Evolutionary conservation across 176 grass and related monocot species (phyloP).

Genomic region (Cenchrus fungigraminus): DNA sequence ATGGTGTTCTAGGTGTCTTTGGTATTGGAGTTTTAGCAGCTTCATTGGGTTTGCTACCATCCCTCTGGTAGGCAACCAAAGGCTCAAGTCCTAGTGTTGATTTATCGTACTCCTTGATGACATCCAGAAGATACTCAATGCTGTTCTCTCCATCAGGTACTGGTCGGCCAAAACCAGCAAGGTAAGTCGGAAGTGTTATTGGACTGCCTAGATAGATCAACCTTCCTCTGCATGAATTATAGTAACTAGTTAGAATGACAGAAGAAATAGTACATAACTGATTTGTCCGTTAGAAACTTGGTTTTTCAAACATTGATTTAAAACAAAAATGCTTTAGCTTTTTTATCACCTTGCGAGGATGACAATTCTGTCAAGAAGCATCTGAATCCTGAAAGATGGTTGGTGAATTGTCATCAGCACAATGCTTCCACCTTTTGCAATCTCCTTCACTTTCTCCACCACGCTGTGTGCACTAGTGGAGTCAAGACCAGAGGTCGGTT

Average conservation of each 20-base stretch:
- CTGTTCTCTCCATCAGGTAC: slow-evolving; percentile 76
- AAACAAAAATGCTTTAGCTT: neutral
- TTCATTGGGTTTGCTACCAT: slow-evolving; percentile 54
- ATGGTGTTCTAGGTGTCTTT: slow-evolving; percentile 54
- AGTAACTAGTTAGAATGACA: slow-evolving; percentile 26
- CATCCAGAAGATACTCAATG: slow-evolving; percentile 76
- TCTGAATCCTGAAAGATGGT: slow-evolving; percentile 88
- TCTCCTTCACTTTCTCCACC: slow-evolving; percentile 75
- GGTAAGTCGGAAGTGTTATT: slow-evolving; percentile 49
- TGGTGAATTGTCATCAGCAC: slow-evolving; percentile 95
- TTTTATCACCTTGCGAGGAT: slow-evolving; percentile 67
- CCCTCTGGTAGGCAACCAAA: slow-evolving; percentile 68
- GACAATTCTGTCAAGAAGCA: slow-evolving; percentile 74
- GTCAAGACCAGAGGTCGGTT: slow-evolving; percentile 80
- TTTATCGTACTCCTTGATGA: slow-evolving; percentile 79
- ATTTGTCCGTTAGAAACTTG: slow-evolving; percentile 1
- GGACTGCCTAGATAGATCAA: slow-evolving; percentile 66
- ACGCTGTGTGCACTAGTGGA: slow-evolving; percentile 73
- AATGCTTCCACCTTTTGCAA: slow-evolving; percentile 69
- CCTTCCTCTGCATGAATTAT: slow-evolving; percentile 51
- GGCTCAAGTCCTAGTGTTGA: slow-evolving; percentile 66
- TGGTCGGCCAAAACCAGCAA: slow-evolving; percentile 58
- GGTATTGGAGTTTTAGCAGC: slow-evolving; percentile 66
- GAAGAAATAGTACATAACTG: neutral
- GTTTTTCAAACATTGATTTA: neutral